Evolutionary conservation across 2,329 filamentous ascomycete genomes (phyloP).

Genomic region (Beauveria sp.): DNA sequence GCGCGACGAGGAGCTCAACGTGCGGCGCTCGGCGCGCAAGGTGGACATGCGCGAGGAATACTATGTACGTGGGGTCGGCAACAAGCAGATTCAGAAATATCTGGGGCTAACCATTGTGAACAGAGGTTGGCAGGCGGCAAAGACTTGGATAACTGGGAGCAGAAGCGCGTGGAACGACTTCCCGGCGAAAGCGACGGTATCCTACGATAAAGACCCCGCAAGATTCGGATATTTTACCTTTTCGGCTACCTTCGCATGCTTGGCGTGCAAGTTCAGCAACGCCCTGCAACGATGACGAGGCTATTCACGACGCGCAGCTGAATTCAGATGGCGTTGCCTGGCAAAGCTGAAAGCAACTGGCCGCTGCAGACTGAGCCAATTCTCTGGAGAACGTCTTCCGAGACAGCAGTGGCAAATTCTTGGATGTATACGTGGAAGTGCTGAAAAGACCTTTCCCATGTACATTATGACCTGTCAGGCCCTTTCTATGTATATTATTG

Average conservation of each 20-base stretch:
- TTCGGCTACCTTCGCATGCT: background rate
- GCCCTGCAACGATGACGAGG: background rate
- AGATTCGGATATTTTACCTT: background rate
- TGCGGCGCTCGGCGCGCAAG: constrained; percentile 62
- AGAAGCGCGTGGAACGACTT: constrained; percentile 84
- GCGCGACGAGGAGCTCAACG: constrained; percentile 76
- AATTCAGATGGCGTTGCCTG: background rate
- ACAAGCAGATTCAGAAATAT: background rate
- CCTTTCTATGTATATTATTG: background rate
- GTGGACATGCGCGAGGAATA: constrained; percentile 82
- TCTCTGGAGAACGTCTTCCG: background rate
- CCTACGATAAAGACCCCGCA: constrained; percentile 34
- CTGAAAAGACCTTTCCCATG: background rate
- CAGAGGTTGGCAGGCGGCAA: constrained; percentile 53
- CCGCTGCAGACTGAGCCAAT: background rate
- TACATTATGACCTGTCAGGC: background rate
- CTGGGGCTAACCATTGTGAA: background rate
- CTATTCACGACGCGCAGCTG: background rate
- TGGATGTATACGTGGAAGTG: too few relatives aligned
- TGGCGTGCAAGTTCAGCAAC: too few relatives aligned
- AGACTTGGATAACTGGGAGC: constrained; percentile 93
- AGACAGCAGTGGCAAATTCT: too few relatives aligned
- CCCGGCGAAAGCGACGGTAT: constrained; percentile 86
- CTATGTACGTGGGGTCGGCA: constrained; percentile 52
- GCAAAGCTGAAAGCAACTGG: too few relatives aligned